Evolutionary conservation across 2,329 filamentous ascomycete species (phyloP).

Genomic region (Colletotrichum tamarilloi): DNA sequence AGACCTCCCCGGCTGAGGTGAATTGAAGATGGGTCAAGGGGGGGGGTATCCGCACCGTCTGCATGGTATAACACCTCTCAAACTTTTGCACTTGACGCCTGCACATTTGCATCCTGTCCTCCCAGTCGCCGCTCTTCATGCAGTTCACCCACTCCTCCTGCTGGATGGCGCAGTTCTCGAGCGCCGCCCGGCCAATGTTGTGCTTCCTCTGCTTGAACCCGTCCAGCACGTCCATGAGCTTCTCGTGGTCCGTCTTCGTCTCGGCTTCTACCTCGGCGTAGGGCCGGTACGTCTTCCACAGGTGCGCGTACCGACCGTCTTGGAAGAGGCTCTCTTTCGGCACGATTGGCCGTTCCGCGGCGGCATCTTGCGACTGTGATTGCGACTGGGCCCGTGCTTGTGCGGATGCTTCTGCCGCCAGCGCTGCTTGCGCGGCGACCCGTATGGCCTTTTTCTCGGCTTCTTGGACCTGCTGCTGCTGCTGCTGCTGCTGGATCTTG

Average conservation of each 20-base stretch:
- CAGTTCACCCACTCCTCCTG: conserved; percentile 87
- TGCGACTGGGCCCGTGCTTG: conserved; percentile 21
- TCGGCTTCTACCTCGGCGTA: conserved; percentile 75
- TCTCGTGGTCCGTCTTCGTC: conserved; percentile 81
- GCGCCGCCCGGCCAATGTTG: conserved; percentile 80
- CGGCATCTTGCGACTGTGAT: conserved; percentile 2
- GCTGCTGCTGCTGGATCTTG: conserved; percentile 63
- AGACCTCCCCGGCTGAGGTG: neutral
- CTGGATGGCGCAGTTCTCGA: conserved; percentile 94
- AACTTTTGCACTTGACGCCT: conserved; percentile 80
- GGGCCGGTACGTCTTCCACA: conserved; percentile 93
- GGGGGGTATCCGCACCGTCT: conserved; percentile 66
- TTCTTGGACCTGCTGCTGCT: conserved; percentile 33
- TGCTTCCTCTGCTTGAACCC: conserved; percentile 85
- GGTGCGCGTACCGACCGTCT: conserved; percentile 78
- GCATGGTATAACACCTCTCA: conserved; percentile 89
- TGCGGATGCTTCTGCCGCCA: conserved; percentile 29
- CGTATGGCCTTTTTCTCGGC: conserved; percentile 12
- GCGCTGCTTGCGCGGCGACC: conserved; percentile 37
- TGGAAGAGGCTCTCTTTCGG: conserved; percentile 65
- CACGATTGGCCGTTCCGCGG: conserved; percentile 44
- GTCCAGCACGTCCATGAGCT: conserved; percentile 82
- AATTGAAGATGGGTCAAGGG: neutral
- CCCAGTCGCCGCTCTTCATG: conserved; percentile 77
- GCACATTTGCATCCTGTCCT: conserved; percentile 82